These are phyloP conservation scores for Boletus sp. DNA, from an alignment of 768 basidiomycete species.

Conservation along the genomic window DNA sequence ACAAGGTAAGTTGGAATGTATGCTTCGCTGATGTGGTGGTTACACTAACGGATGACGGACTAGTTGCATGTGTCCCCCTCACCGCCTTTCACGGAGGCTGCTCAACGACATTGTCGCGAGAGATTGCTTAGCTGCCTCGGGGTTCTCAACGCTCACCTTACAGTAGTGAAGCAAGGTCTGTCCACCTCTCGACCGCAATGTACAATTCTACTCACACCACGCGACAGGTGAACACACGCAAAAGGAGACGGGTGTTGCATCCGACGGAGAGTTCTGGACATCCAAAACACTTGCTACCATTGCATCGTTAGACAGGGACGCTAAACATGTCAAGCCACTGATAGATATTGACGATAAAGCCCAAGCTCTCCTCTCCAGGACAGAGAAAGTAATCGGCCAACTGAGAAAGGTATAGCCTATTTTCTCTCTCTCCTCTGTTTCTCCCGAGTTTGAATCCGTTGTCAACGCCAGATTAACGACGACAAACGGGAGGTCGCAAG, in stretches of 20 bases:
- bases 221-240: slow-evolving; percentile 42
- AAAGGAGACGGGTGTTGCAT: slow-evolving; percentile 59
- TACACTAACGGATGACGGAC: not conserved
- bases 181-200: not conserved
- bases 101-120: slow-evolving; percentile 62
- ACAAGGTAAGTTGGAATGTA: slow-evolving; percentile 53
- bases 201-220: not conserved
- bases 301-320: slow-evolving; percentile 55
- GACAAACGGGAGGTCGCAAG: slow-evolving; percentile 36
- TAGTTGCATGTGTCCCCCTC: slow-evolving; percentile 57
- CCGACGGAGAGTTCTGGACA: slow-evolving; percentile 79
- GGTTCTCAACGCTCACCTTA: slow-evolving; percentile 61
- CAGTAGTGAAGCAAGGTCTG: slow-evolving; percentile 51
- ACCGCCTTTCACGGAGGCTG: slow-evolving; percentile 69
- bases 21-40: not conserved
- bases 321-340: slow-evolving; percentile 60
- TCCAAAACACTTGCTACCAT: slow-evolving; percentile 59
- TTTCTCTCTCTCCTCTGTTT: not conserved
- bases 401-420: slow-evolving; percentile 42
- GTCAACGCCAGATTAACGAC: slow-evolving; percentile 7
- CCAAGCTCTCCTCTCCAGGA: slow-evolving; percentile 41
- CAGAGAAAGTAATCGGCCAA: slow-evolving; percentile 38
- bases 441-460: not conserved
- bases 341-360: slow-evolving; percentile 57
- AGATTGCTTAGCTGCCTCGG: slow-evolving; percentile 72